Evolutionary conservation across 306 rosid species (phyloP).

Genomic region (Casuarina equisetifolia): DNA sequence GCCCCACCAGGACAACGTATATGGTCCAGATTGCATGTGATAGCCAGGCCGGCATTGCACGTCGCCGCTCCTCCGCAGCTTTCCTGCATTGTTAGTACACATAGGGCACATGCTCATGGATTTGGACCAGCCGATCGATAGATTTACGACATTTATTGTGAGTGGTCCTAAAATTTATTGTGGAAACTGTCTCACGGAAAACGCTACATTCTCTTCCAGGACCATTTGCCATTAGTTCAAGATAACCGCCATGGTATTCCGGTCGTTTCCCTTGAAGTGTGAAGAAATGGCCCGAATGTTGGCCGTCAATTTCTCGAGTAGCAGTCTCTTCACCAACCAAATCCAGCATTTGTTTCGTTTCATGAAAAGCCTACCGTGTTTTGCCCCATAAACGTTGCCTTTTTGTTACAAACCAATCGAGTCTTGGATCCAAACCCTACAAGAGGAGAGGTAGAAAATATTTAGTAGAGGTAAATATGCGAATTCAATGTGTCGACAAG

Average conservation of each 20-base stretch:
- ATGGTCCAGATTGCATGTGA: constrained; percentile 74
- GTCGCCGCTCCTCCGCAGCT: constrained; percentile 31
- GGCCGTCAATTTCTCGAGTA: too few relatives aligned
- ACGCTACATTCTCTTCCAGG: constrained; percentile 47
- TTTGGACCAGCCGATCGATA: constrained; percentile 41
- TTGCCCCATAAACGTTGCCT: background rate
- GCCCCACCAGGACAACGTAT: constrained; percentile 12
- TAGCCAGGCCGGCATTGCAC: constrained; percentile 34
- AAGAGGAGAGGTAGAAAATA: too few relatives aligned
- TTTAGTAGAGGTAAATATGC: too few relatives aligned
- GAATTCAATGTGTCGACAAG: too few relatives aligned
- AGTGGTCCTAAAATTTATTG: constrained; percentile 61
- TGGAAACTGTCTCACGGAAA: constrained; percentile 46
- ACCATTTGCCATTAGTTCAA: constrained; percentile 64
- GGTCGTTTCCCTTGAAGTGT: background rate
- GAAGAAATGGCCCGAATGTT: too few relatives aligned
- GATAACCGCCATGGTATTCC: constrained; percentile 24
- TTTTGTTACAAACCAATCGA: background rate
- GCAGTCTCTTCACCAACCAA: background rate
- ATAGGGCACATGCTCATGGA: constrained; percentile 43
- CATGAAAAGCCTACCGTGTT: background rate
- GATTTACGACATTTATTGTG: constrained; percentile 32
- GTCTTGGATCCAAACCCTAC: background rate
- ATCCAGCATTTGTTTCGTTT: background rate
- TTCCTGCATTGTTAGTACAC: constrained; percentile 30